These are phyloP conservation scores for Physcomitrellopsis africana DNA, from an alignment of 225 moss, liverwort and hornwort species.

Conservation along the genomic window DNA sequence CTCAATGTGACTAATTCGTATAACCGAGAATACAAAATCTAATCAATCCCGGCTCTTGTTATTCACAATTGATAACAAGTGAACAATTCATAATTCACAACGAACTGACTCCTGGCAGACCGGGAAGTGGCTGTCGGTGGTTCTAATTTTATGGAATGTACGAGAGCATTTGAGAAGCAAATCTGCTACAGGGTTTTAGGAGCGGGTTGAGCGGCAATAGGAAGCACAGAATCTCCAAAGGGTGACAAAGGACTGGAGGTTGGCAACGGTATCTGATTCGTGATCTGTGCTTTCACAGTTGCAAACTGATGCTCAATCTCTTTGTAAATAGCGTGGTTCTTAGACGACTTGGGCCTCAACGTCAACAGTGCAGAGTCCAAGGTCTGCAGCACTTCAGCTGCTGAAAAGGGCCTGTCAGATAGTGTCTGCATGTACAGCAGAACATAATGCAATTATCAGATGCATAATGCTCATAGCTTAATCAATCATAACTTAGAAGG, in stretches of 20 bases:
- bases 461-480: background rate
- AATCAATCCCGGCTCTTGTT: too few species aligned
- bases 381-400: constrained; percentile 74
- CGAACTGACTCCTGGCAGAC: constrained; percentile 45
- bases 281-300: constrained; percentile 80
- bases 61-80: too few species aligned
- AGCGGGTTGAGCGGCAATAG: constrained; percentile 42
- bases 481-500: background rate
- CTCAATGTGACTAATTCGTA: too few species aligned
- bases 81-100: constrained; percentile 43
- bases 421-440: constrained; percentile 61
- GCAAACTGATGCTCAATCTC: constrained; percentile 92
- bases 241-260: constrained; percentile 48
- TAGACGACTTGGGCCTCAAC: constrained; percentile 78
- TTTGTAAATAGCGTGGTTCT: constrained; percentile 76
- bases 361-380: constrained; percentile 76
- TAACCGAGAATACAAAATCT: too few species aligned
- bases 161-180: constrained; percentile 32
- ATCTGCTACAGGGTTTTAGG: constrained; percentile 45
- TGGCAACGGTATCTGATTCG: constrained; percentile 78
- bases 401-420: constrained; percentile 74
- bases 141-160: constrained; percentile 45
- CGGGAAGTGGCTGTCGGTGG: constrained; percentile 26
- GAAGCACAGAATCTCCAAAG: constrained; percentile 59
- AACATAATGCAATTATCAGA: constrained; percentile 28